Evolutionary conservation across 2,329 filamentous ascomycete species (phyloP).

Genomic region (Exophiala sp.): DNA sequence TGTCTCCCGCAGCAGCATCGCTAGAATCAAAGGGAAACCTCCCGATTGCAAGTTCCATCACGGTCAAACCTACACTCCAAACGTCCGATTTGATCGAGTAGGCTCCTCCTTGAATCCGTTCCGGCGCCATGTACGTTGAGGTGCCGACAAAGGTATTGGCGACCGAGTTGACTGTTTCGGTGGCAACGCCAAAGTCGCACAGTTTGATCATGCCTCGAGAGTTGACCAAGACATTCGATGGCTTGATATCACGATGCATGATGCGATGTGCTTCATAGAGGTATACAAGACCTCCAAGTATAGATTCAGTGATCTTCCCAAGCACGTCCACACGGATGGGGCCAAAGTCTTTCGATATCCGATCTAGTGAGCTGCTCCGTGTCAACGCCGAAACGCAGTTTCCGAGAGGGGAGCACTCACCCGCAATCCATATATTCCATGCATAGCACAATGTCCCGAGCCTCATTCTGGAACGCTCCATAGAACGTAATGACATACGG

Average conservation of each 20-base stretch:
- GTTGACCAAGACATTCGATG: slow-evolving; percentile 95
- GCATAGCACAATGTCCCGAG: slow-evolving; percentile 97
- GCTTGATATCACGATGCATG: slow-evolving; percentile 99
- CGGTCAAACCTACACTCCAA: slow-evolving; percentile 91
- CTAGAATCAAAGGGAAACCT: slow-evolving; percentile 89
- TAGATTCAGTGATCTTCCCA: slow-evolving; percentile 95
- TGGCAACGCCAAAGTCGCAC: slow-evolving; percentile 98
- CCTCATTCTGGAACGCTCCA: slow-evolving; percentile 92
- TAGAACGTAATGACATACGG: slow-evolving; percentile 98
- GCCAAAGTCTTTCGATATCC: slow-evolving; percentile 90
- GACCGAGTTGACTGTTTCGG: slow-evolving; percentile 94
- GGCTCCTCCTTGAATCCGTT: slow-evolving; percentile 92
- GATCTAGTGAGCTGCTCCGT: slow-evolving; percentile 72
- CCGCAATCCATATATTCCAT: slow-evolving; percentile 99
- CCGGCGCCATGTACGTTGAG: slow-evolving; percentile 98
- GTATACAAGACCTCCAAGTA: slow-evolving; percentile 88
- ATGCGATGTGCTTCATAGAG: slow-evolving; percentile 94
- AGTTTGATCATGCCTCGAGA: slow-evolving; percentile 92
- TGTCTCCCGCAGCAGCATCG: slow-evolving; percentile 70
- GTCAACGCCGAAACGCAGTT: slow-evolving; percentile 20
- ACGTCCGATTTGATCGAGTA: slow-evolving; percentile 99
- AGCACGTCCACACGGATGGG: slow-evolving; percentile 93
- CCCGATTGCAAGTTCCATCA: slow-evolving; percentile 97
- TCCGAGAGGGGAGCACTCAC: slow-evolving; percentile 55
- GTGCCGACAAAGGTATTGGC: slow-evolving; percentile 98